Percentiles rank a stretch among this genome's conserved stretches.
Evolutionary conservation across 225 moss, liverwort and hornwort genomes (phyloP).

Genomic region (Marchantia polymorpha): DNA sequence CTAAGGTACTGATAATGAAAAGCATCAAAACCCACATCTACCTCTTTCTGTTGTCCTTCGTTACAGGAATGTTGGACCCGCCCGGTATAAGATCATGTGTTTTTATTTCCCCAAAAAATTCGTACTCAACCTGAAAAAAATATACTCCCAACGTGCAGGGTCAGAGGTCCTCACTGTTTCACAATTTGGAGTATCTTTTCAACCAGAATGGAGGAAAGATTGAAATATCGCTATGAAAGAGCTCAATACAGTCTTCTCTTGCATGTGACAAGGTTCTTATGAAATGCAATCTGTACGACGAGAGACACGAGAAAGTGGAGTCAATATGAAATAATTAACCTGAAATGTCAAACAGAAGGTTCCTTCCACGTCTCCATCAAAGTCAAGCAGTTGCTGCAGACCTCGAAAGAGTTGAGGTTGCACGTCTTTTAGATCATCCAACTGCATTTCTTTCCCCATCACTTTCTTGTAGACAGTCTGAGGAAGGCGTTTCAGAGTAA

Average conservation of each 20-base stretch:
- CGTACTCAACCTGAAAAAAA: conserved; percentile 56
- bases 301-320: background rate
- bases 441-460: conserved; percentile 34
- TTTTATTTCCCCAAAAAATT: conserved; percentile 71
- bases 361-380: conserved; percentile 55
- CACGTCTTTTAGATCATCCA: conserved; percentile 63
- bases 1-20: no score
- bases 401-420: conserved; percentile 62
- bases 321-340: conserved; percentile 27
- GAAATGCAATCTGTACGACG: background rate
- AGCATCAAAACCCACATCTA: conserved; percentile 14
- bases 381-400: conserved; percentile 60
- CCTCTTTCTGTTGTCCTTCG: conserved; percentile 62
- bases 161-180: no score
- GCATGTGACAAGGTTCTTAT: background rate
- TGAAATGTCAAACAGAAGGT: conserved; percentile 63
- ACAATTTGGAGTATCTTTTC: no score
- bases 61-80: conserved; percentile 50
- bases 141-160: no score
- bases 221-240: no score
- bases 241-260: background rate
- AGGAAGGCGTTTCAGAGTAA: background rate
- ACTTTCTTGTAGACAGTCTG: conserved; percentile 79
- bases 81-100: conserved; percentile 58
- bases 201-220: no score